Conservation (phyloP, 139 green algal genomes). For the Marvania coccoides region DNA sequence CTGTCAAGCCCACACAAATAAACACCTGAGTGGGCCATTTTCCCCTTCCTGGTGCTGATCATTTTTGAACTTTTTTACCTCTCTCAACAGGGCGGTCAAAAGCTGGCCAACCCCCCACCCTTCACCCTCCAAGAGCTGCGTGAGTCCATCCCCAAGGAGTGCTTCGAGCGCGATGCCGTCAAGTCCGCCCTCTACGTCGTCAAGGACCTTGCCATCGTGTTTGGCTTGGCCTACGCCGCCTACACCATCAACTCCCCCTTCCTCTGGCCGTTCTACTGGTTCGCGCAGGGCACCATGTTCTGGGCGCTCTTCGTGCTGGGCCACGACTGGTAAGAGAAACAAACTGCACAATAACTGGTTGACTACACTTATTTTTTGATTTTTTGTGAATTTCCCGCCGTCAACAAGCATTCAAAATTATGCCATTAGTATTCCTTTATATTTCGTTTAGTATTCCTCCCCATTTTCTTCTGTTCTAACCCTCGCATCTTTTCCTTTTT, state of each 20-base stretch:
- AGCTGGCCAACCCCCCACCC: constrained; percentile 59
- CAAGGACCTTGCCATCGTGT: constrained; percentile 78
- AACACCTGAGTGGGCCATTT: no score
- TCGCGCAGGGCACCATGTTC: constrained; percentile 97
- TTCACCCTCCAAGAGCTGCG: constrained; percentile 78
- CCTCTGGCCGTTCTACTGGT: constrained; percentile 90
- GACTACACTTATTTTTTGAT: neutral
- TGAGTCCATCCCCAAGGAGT: constrained; percentile 71
- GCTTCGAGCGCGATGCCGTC: constrained; percentile 70
- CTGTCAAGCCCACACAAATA: no score
- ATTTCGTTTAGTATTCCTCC: no score
- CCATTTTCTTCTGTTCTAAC: no score
- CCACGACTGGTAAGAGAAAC: constrained; percentile 87
- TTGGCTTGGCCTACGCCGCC: constrained; percentile 64
- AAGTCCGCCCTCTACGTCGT: constrained; percentile 65
- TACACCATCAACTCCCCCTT: constrained; percentile 55
- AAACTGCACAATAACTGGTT: no score
- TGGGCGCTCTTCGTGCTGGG: constrained; percentile 95
- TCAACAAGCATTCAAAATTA: neutral
- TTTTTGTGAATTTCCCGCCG: neutral
- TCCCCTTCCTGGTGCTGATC: neutral
- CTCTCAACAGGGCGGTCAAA: constrained; percentile 24
- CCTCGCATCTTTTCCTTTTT: no score
- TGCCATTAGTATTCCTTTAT: no score
- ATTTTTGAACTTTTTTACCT: no score